Evolutionary conservation across 768 basidiomycete genomes (phyloP), one percentile per base, ranked within the genome.

Genomic region (Dioszegia hungarica): DNA sequence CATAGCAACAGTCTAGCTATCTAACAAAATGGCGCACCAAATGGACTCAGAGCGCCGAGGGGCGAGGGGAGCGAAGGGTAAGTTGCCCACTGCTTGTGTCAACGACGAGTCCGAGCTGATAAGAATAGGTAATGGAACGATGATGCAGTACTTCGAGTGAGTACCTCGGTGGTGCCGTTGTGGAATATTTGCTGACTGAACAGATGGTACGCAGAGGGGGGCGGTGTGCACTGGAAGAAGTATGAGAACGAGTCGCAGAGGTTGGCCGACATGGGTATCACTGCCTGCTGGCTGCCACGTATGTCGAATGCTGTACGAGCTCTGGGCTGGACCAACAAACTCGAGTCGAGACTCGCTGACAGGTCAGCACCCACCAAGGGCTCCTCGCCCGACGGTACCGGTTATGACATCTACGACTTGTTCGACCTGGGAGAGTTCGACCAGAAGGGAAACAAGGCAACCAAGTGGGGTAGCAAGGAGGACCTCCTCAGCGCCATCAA

Each of bases 391-490:
- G 67, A 77, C n/a, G 69, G 73, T 5, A 76, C 74, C 41, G 77
- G 76, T 8, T 77, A 77, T 54, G 74, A 74, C 49, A 69, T 70
- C 55, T 66, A 75, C 60, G 72, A 73, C 59, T 59, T 76, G 38
- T 77, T 64, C 62, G 76, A 77, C 59, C 61, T 77, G 15, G 77
- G 77, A 46, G 77, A 78, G 60, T 77, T 78, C 36, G 76, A 77
- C 47, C 67, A 70, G 40, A 77, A 78, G 54, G 77, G 77, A 4
- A 56, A 40, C 19, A 54, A 49, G 29, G 73, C 79, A 15, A 94
- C 92, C 1, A 82, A 90, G 57, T 97, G 91, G 90, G 92, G 92
- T 22, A 86, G 87, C 12, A 87, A 85, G 63, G 83, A 88, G 27
- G 87, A 94, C 58, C 81, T 92, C 25, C 68, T 90, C 1, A 66